Evolutionary conservation across 2,329 filamentous ascomycete species (phyloP).

Genomic region (Clonostachys rosea): DNA sequence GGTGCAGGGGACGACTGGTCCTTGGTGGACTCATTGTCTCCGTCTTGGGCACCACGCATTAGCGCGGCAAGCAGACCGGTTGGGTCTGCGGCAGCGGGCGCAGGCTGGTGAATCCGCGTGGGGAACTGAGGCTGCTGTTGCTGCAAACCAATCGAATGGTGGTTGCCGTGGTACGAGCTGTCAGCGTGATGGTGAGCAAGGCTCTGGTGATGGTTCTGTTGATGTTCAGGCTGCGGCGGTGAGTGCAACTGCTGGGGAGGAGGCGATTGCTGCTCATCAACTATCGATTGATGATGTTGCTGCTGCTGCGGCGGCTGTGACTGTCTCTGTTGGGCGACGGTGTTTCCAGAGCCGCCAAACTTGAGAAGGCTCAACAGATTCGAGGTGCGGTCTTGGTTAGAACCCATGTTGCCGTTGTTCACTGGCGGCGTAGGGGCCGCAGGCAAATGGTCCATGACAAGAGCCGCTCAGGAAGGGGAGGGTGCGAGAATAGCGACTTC

Average conservation of each 20-base stretch:
- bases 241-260: slow-evolving; percentile 6
- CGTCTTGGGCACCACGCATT: slow-evolving; percentile 52
- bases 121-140: slow-evolving; percentile 15
- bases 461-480: background rate
- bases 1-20: slow-evolving; percentile 10
- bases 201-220: slow-evolving; percentile 8
- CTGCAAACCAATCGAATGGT: slow-evolving; percentile 6
- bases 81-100: slow-evolving; percentile 50
- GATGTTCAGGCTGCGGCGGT: slow-evolving; percentile 7
- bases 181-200: slow-evolving; percentile 8
- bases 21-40: slow-evolving; percentile 23
- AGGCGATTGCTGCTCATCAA: slow-evolving; percentile 6
- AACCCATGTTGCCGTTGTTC: slow-evolving; percentile 26
- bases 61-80: slow-evolving; percentile 54
- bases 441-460: slow-evolving; percentile 32
- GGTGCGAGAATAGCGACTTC: too few relatives aligned
- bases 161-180: slow-evolving; percentile 5
- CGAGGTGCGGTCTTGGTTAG: slow-evolving; percentile 41
- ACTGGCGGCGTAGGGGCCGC: slow-evolving; percentile 45
- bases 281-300: slow-evolving; percentile 8
- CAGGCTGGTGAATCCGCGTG: slow-evolving; percentile 49
- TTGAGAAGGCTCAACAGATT: slow-evolving; percentile 59
- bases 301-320: slow-evolving; percentile 13
- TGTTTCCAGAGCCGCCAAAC: slow-evolving; percentile 37
- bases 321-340: slow-evolving; percentile 24